Conservation (phyloP, 768 basidiomycete species). For the Tulasnella sp. region DNA sequence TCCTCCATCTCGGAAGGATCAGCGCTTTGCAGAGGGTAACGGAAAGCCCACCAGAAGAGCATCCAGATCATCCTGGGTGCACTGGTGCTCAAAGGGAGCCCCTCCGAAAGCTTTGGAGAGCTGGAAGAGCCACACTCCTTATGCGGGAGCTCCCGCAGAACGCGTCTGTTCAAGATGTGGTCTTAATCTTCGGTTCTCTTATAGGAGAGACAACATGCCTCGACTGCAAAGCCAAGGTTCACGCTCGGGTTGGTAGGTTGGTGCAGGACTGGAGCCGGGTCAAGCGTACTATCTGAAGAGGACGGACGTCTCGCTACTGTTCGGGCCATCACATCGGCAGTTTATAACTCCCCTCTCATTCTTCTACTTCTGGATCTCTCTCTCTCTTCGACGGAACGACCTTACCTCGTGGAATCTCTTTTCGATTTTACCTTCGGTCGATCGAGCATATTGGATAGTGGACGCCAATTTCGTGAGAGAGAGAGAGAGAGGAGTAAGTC, state of each 20-base stretch:
- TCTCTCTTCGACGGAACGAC: not conserved
- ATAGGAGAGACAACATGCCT: not conserved
- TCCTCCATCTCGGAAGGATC: slow-evolving; percentile 68
- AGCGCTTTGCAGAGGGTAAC: slow-evolving; percentile 75
- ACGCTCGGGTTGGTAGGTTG: not conserved
- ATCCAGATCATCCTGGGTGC: not conserved
- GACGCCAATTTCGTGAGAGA: not conserved
- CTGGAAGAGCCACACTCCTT: not conserved
- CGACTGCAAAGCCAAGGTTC: not conserved
- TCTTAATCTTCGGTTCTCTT: not conserved
- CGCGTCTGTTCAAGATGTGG: not conserved
- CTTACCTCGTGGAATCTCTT: not conserved
- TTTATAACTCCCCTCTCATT: not conserved
- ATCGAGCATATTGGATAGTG: not conserved
- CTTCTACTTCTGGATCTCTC: not conserved
- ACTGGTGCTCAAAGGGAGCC: not conserved
- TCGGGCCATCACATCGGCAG: not conserved
- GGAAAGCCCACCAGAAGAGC: not conserved
- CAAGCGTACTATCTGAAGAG: not conserved
- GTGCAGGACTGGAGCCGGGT: not conserved
- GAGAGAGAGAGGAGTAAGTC: too few species aligned
- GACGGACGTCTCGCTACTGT: not conserved
- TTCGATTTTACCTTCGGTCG: not conserved
- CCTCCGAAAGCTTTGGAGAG: not conserved
- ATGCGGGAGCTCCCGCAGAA: not conserved